Conservation (phyloP, 2,329 filamentous ascomycete species). For the Xylariaceae sp. region DNA sequence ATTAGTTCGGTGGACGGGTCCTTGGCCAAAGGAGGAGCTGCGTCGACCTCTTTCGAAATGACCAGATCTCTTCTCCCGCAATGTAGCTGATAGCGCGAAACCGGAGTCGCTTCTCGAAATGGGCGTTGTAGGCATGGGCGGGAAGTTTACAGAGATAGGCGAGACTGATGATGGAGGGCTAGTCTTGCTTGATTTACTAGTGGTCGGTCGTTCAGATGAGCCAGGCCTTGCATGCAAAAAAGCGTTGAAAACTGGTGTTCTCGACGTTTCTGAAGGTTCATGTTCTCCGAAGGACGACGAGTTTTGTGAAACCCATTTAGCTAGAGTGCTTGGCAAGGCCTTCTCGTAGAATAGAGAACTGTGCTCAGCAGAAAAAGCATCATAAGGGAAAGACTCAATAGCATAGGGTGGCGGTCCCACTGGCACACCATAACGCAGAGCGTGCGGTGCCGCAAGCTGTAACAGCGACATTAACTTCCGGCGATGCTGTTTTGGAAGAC, state of each 20-base stretch:
- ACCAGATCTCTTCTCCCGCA: constrained; percentile 92
- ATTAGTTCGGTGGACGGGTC: constrained; percentile 69
- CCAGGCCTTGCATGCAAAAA: constrained; percentile 78
- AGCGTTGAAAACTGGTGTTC: constrained; percentile 82
- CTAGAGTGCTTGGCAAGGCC: constrained; percentile 71
- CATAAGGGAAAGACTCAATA: constrained; percentile 87
- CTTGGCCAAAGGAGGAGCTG: constrained; percentile 87
- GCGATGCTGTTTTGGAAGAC: constrained; percentile 84
- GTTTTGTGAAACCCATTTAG: constrained; percentile 86
- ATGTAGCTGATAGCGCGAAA: constrained; percentile 79
- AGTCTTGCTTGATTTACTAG: constrained; percentile 65
- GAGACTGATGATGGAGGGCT: constrained; percentile 70
- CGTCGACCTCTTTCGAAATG: constrained; percentile 79
- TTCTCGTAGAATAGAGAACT: constrained; percentile 75
- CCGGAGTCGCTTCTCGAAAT: constrained; percentile 91
- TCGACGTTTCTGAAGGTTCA: constrained; percentile 52
- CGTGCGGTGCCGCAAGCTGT: constrained; percentile 87
- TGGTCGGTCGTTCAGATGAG: constrained; percentile 74
- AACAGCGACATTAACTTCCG: constrained; percentile 87
- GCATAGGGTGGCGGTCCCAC: constrained; percentile 92
- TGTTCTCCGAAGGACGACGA: constrained; percentile 83
- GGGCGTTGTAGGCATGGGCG: constrained; percentile 73
- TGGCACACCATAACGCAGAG: constrained; percentile 81
- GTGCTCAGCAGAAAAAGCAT: constrained; percentile 88
- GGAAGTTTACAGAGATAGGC: constrained; percentile 77